Base-by-base conservation (phyloP, 305 asterid species). In the Plantago coronopus region DNA sequence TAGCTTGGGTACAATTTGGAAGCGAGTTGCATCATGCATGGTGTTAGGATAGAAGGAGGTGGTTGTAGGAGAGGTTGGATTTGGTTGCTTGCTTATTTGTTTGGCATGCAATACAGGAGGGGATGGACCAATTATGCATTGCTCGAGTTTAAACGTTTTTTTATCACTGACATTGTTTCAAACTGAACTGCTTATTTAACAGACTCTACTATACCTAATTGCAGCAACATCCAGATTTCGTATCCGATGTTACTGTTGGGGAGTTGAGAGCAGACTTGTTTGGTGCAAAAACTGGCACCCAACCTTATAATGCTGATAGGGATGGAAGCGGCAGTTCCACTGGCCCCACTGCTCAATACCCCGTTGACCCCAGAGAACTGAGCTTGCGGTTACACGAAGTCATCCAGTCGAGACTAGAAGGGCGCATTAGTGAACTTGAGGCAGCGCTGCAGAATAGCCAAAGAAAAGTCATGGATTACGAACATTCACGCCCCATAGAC, bases 361-460 rank as follows among this genome's bases (percentile, higher is more conserved):
- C 96, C 0, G 82, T 93, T 65, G 89, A 91, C 38, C 96, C 98
- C 1, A 75, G 76, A 73, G 96, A 89, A 68, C 82, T 93, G 60
- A 85, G 91, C 55, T 74, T 87, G 69, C 81, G 93, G 37, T 74
- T 93, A 63, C 96, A 93, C 51, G 87, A 87, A 81, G 82, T 89
- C 64, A 69, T 93, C 72, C 91, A 87, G 74, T 83, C 95, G 50
- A 80, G 91, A 70, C 72, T 93, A 9, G 89, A 89, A 69, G 82
- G 74, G 57, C 94, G 96, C 5, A 60, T 86, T 7, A 72, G 67
- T 72, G 96, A 93, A 72, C 97, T 93, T 20, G 96, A 93, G 78
- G 69, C 64, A 51, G 94, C 81, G 7, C 86, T 89, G 50, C 69
- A 78, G 62, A 77, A 74, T 72, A 81, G 88, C 77, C 90, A 81